A percentile compares a stretch with the other conserved stretches of the same genome.
These are phyloP conservation scores for Nicotiana tabacum DNA, from an alignment of 257 asterid genomes.

Conservation along the genomic window DNA sequence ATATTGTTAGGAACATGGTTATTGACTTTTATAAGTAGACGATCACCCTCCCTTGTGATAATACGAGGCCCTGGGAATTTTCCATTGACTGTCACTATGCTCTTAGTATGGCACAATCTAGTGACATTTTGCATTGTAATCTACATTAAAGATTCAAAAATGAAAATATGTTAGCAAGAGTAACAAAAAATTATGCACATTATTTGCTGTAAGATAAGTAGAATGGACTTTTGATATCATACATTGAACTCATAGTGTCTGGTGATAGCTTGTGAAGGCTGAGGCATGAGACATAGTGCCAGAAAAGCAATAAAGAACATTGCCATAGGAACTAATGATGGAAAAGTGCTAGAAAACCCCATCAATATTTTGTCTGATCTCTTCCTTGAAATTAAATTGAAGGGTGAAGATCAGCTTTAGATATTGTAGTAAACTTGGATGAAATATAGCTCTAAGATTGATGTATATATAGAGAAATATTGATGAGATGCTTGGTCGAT, in stretches of 20 bases:
- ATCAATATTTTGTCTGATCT: neutral
- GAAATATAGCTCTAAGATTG: neutral
- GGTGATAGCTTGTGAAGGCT: constrained; percentile 27
- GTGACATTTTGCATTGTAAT: constrained; percentile 48
- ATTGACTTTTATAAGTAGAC: constrained; percentile 44
- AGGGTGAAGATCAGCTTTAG: neutral
- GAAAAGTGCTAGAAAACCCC: neutral
- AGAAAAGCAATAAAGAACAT: neutral
- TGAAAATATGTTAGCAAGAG: neutral
- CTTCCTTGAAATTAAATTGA: neutral
- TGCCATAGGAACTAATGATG: neutral
- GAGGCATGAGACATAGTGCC: constrained; percentile 10
- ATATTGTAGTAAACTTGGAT: constrained; percentile 8
- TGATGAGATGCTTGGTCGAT: constrained; percentile 28
- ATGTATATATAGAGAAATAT: neutral
- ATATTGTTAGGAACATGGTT: constrained; percentile 50
- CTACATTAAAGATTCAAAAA: constrained; percentile 14
- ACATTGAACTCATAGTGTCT: constrained; percentile 45
- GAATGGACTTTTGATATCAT: neutral
- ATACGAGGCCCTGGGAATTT: constrained; percentile 62
- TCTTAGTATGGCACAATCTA: constrained; percentile 56
- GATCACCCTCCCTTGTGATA: constrained; percentile 60
- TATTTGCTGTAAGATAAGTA: no score
- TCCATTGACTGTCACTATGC: constrained; percentile 62
- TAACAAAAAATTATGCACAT: neutral